Base-by-base conservation (phyloP, 768 basidiomycete genomes). In the Lyophyllum semitale region DNA sequence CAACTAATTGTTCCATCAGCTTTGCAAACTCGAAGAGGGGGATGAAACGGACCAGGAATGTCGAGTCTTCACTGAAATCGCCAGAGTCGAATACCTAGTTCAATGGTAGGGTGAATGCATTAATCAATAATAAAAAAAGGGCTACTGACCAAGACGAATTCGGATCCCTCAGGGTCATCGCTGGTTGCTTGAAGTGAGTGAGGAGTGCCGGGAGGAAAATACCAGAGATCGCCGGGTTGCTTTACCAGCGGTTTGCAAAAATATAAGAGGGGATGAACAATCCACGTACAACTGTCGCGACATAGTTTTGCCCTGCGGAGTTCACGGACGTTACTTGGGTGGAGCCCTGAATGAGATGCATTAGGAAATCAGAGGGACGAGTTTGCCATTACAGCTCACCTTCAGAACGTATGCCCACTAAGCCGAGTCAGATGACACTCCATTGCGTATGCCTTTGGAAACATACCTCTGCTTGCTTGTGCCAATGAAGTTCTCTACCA, bases 151-250 rank as follows among this genome's bases (percentile, higher is more conserved):
- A 84, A 65, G 32, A 84, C 59, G 61, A 84, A 84, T 59, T 84
- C 83, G 3, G 77, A 70, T 3, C 83, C 83, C 11, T 72, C 72
- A 8, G 73, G 69, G 45, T 73, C 66, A 51, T 78, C 77, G 33
- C 64, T 63, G 1, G 78, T 81, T 7, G 76, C 83, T 66, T 84
- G 83, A 12, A 84, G 69, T 13, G 78, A 79, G 62, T 84, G 83
- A 1, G 83, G 83, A 48, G 77, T 73, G 4, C 81, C 82, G 7
- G 83, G 73, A 13, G 81, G 82, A 70, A 83, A 82, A 67, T 75
- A 84, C 82, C 83, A 83, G 13, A 83, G 58, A 59, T 83, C 82
- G 15, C 80, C 82, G 32, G 74, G 65, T 26, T 68, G 66, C 79
- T 81, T 27, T 18, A 40, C 41, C 41, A 12, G 35, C 12, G 40